Percentiles rank a stretch among this genome's conserved stretches.
These are phyloP conservation scores for Ceratocystis colombiana DNA, from an alignment of 2,329 filamentous ascomycete genomes.

Conservation along the genomic window DNA sequence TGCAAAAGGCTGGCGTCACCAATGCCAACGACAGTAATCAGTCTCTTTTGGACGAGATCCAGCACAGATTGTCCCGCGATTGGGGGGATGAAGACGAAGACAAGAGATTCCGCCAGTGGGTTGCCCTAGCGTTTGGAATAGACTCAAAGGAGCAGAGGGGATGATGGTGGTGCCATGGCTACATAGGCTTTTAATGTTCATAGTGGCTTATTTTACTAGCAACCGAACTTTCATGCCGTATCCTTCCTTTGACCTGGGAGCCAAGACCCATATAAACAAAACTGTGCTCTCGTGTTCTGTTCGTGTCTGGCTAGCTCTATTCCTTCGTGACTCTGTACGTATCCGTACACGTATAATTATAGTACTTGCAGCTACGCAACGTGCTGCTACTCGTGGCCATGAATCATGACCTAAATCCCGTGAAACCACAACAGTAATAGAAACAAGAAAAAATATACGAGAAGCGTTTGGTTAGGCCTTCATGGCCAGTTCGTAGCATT, in stretches of 20 bases:
- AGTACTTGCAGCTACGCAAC: too few species aligned
- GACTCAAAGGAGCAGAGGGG: not conserved
- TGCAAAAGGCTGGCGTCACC: constrained; percentile 1
- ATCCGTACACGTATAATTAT: too few species aligned
- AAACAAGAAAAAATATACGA: not conserved
- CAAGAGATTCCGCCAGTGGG: constrained; percentile 7
- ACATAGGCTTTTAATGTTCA: not conserved
- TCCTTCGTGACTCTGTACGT: too few species aligned
- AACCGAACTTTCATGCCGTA: too few species aligned
- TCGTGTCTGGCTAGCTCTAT: too few species aligned
- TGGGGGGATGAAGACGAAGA: constrained; percentile 9
- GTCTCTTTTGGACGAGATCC: not conserved
- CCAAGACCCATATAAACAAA: too few species aligned
- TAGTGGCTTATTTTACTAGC: not conserved
- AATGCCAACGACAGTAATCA: not conserved
- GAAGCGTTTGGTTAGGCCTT: not conserved
- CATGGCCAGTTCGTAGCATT: not conserved
- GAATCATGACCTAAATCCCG: too few species aligned
- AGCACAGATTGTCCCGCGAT: not conserved
- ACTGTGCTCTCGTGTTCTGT: too few species aligned
- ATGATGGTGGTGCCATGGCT: not conserved
- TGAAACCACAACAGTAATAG: too few species aligned
- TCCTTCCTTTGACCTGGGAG: too few species aligned
- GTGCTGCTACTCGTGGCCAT: too few species aligned
- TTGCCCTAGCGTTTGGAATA: constrained; percentile 9